Evolutionary conservation across 331 rosid species (phyloP).

Genomic region (Quercus phellos): DNA sequence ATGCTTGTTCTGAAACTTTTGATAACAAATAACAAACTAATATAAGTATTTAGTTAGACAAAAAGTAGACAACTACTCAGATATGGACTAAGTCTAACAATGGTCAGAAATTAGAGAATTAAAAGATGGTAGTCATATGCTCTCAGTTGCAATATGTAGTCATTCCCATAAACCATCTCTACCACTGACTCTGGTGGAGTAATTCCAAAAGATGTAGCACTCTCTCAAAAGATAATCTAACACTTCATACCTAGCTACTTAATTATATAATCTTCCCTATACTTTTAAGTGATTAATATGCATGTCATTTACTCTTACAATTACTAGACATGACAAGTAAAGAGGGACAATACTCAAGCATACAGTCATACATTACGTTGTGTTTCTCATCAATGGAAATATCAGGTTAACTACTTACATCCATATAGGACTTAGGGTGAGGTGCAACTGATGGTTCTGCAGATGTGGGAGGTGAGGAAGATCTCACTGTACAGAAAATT

Average conservation of each 20-base stretch:
- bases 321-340: background rate
- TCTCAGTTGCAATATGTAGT: background rate
- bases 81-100: background rate
- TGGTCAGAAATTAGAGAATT: background rate
- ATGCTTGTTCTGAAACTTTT: background rate
- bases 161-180: background rate
- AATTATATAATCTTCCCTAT: background rate
- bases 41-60: background rate
- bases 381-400: background rate
- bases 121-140: background rate
- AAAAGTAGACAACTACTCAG: background rate
- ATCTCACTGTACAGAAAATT: slow-evolving; percentile 55
- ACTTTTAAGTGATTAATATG: background rate
- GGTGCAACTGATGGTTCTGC: slow-evolving; percentile 62
- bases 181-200: background rate
- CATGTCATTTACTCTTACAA: background rate
- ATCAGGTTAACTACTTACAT: slow-evolving; percentile 43
- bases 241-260: background rate
- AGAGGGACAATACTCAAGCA: background rate
- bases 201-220: background rate
- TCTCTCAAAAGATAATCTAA: background rate
- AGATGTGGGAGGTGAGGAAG: slow-evolving; percentile 66
- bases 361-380: background rate
- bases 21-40: background rate
- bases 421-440: slow-evolving; percentile 85